A percentile compares a stretch with the other conserved stretches of the same genome.
Evolutionary conservation across 495 filamentous ascomycete genomes (phyloP).

Genomic region (Aspergillus nidulans): DNA sequence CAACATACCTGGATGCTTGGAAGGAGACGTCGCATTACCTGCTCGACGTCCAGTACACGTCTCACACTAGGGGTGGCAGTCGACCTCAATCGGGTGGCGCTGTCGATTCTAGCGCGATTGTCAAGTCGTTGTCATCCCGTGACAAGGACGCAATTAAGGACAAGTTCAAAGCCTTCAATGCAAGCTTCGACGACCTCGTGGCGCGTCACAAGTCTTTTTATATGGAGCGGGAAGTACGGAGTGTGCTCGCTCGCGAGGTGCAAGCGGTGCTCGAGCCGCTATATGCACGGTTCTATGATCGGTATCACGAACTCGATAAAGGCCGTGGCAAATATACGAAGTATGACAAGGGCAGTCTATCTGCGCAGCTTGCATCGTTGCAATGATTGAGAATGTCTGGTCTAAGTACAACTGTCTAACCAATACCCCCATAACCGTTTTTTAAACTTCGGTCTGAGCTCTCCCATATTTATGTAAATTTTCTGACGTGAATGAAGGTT

Average conservation of each 20-base stretch:
- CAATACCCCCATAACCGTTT: too few species aligned
- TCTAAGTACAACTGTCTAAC: too few species aligned
- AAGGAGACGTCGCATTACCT: constrained; percentile 79
- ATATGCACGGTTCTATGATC: constrained; percentile 92
- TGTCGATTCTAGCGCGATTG: constrained; percentile 71
- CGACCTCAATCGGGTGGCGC: constrained; percentile 65
- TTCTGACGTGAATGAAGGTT: too few species aligned
- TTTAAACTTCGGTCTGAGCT: too few species aligned
- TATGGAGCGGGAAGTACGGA: constrained; percentile 85
- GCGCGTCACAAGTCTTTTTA: constrained; percentile 69
- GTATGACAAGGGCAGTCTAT: constrained; percentile 73
- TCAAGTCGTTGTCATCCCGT: constrained; percentile 77
- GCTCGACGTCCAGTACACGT: constrained; percentile 90
- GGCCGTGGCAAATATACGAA: constrained; percentile 96
- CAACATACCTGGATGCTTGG: constrained; percentile 83
- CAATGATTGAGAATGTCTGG: too few species aligned
- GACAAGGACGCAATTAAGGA: constrained; percentile 95
- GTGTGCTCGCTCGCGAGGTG: constrained; percentile 72
- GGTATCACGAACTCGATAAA: constrained; percentile 97
- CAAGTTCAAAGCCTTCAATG: constrained; percentile 91
- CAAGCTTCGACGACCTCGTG: constrained; percentile 83
- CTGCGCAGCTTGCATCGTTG: constrained; percentile 44
- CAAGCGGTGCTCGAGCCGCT: constrained; percentile 88
- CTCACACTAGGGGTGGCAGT: constrained; percentile 41
- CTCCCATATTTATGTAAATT: too few species aligned